Evolutionary conservation across 495 filamentous ascomycete genomes (phyloP).

Genomic region (Cenococcum geophilum): DNA sequence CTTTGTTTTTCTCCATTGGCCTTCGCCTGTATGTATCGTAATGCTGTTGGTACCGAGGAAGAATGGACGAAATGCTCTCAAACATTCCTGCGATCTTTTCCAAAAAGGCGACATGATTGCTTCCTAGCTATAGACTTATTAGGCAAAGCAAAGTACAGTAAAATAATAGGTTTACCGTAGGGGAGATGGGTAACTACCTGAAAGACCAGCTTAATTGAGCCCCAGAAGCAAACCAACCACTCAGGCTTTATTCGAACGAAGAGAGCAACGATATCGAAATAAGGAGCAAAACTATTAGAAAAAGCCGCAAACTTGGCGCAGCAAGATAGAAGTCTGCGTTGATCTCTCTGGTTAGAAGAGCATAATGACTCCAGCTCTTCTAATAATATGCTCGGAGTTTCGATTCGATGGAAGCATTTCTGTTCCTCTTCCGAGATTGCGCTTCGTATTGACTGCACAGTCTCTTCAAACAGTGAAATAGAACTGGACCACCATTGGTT

Average conservation of each 20-base stretch:
- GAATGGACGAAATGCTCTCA: conserved; percentile 13
- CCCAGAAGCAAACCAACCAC: conserved; percentile 25
- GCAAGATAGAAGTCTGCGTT: conserved; percentile 11
- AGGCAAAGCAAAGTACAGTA: background rate
- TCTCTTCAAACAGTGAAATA: conserved; percentile 18
- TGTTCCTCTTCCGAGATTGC: conserved; percentile 13
- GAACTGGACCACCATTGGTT: background rate
- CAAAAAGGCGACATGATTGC: conserved; percentile 17
- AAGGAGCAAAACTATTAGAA: conserved; percentile 12
- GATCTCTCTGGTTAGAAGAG: conserved; percentile 12
- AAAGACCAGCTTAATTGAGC: conserved; percentile 10
- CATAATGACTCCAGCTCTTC: conserved; percentile 14
- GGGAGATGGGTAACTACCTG: conserved; percentile 13
- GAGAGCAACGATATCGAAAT: conserved; percentile 18
- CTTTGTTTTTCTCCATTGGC: background rate
- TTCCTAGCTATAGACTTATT: conserved; percentile 13
- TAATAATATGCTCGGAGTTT: conserved; percentile 3
- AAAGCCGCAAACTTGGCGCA: conserved; percentile 12
- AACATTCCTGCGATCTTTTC: conserved; percentile 20
- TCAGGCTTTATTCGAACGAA: conserved; percentile 10
- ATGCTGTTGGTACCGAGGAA: conserved; percentile 18
- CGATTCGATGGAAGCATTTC: conserved; percentile 8
- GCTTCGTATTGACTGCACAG: conserved; percentile 12
- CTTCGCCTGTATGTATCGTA: conserved; percentile 10
- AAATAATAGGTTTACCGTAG: background rate